phyloP scores from a whole-genome alignment of 148 eudicot species.

The Selenicereus undatus region DNA sequence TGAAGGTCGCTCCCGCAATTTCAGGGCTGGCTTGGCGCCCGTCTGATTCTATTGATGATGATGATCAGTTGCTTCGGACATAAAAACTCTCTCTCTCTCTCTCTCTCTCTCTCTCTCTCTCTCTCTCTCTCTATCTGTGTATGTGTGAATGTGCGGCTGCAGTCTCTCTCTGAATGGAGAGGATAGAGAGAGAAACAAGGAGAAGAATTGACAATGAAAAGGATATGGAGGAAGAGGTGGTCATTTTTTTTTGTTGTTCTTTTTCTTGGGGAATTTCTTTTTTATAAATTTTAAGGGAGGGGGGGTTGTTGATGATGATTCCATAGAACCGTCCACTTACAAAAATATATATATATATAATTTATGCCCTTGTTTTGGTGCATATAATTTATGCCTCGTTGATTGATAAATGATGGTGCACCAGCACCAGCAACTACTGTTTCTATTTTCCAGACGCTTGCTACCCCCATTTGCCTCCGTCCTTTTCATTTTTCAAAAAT shows the following conservation, averaged over 20 bases:
- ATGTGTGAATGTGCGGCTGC: neutral
- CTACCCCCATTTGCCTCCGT: too few species aligned
- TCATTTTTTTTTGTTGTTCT: neutral
- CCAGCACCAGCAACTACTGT: too few species aligned
- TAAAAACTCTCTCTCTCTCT: slow-evolving; percentile 9
- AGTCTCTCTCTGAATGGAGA: neutral
- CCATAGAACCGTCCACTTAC: slow-evolving; percentile 22
- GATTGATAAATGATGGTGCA: too few species aligned
- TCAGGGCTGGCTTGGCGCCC: neutral
- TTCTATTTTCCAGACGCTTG: too few species aligned
- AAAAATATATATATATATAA: too few species aligned
- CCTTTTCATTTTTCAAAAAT: too few species aligned
- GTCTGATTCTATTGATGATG: neutral
- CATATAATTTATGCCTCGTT: too few species aligned
- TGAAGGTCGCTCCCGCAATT: neutral
- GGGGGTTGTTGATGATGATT: slow-evolving; percentile 14
- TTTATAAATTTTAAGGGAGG: neutral
- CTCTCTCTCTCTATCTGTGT: neutral
- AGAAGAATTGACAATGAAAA: slow-evolving; percentile 3
- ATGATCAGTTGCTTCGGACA: slow-evolving; percentile 20
- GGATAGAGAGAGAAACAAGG: neutral
- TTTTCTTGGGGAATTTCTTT: neutral
- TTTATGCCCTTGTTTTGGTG: neutral
- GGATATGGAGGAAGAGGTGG: neutral
- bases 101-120: neutral